A percentile compares a stretch with the other conserved stretches of the same genome.
phyloP scores from a whole-genome alignment of 2,329 filamentous ascomycete genomes.

The Herpotrichia juniperi region DNA sequence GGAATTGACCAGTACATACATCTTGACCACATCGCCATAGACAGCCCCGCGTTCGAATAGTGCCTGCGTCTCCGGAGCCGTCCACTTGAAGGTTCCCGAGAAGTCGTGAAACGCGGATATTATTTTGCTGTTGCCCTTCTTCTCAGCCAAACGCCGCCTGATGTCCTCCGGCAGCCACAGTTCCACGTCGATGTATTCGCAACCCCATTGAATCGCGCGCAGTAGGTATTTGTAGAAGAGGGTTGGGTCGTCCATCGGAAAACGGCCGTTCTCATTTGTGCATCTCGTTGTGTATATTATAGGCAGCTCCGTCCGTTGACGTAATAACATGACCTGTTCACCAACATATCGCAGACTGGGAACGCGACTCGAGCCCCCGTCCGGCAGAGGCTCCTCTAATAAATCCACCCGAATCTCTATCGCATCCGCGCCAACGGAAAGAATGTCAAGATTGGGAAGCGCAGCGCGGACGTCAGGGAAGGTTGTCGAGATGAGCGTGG shows the following conservation, averaged over 20 bases:
- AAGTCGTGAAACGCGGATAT: constrained; percentile 95
- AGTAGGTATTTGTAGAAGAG: constrained; percentile 82
- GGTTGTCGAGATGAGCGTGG: constrained; percentile 85
- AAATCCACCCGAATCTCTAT: constrained; percentile 86
- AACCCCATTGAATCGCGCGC: constrained; percentile 84
- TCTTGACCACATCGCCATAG: constrained; percentile 87
- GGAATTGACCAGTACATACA: constrained; percentile 83
- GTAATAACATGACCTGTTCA: constrained; percentile 82
- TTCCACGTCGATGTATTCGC: constrained; percentile 89
- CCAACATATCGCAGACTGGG: constrained; percentile 85
- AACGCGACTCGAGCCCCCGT: constrained; percentile 67
- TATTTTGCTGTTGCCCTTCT: constrained; percentile 79
- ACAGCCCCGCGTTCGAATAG: constrained; percentile 74
- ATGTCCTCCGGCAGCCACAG: constrained; percentile 83
- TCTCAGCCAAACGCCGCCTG: constrained; percentile 68
- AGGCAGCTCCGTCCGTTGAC: constrained; percentile 84
- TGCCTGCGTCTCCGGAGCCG: constrained; percentile 71
- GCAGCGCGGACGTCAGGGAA: constrained; percentile 85
- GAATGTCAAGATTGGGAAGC: constrained; percentile 82
- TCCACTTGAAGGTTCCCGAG: constrained; percentile 83
- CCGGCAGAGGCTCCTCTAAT: constrained; percentile 70
- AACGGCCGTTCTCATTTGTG: constrained; percentile 80
- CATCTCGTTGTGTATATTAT: constrained; percentile 89
- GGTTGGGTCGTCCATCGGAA: constrained; percentile 79
- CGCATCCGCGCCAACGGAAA: constrained; percentile 85